phyloP scores from a whole-genome alignment of 495 filamentous ascomycete species.

The Cercophora sp. region DNA sequence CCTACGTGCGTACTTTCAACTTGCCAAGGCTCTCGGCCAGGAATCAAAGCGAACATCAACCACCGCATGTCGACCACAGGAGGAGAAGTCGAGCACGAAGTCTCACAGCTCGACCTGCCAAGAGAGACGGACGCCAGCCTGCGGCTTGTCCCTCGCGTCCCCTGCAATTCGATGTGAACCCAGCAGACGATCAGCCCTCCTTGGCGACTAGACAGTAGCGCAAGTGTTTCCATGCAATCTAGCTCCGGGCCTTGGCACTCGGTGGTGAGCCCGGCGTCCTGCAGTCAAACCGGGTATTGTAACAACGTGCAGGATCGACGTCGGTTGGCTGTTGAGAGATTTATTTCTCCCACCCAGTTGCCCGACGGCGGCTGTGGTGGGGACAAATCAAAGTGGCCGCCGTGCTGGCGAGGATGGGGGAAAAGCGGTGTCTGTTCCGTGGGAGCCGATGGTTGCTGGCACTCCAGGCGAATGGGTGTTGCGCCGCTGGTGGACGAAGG shows the following conservation, averaged over 20 bases:
- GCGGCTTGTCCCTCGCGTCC: neutral
- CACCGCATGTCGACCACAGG: too few species aligned
- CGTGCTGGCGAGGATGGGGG: neutral
- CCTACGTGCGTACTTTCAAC: conserved; percentile 4
- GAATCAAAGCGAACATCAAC: too few species aligned
- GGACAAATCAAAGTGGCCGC: neutral
- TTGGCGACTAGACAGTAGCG: neutral
- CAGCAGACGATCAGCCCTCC: neutral
- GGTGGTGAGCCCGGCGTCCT: conserved; percentile 1
- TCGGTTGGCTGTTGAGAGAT: conserved; percentile 3
- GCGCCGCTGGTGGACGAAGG: too few species aligned
- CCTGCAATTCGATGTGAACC: too few species aligned
- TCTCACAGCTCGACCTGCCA: neutral
- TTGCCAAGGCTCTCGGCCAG: neutral
- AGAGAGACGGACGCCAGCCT: neutral
- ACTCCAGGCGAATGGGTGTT: too few species aligned
- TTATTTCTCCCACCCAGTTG: neutral
- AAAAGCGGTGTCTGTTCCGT: too few species aligned
- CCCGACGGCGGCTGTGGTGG: neutral
- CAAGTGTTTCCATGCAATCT: neutral
- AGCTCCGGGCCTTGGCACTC: neutral
- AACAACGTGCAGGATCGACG: conserved; percentile 1
- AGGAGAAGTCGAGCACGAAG: neutral
- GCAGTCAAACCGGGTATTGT: conserved; percentile 7
- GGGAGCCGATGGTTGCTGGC: too few species aligned